Base-by-base conservation (phyloP, 2,329 filamentous ascomycete genomes). In the Coniella vitis region DNA sequence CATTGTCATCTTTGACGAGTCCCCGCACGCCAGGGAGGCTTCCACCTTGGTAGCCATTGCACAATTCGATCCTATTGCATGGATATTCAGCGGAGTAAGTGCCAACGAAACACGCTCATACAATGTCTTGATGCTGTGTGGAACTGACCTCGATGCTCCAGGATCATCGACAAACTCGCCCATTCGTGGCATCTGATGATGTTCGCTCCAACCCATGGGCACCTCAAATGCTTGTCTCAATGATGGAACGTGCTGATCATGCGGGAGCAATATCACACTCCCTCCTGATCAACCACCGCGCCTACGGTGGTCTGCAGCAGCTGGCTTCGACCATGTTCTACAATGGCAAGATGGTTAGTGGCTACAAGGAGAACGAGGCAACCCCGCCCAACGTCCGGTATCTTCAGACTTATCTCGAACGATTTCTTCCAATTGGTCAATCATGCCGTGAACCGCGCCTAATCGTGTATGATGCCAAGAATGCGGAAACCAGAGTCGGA, bases 1-100 rank as follows among this genome's bases (percentile, higher is more conserved):
- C 57, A 83, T 95, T 55, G 80, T 93, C 0, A 90, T 95, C 60
- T 87, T 94, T 54, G 89, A 90, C 38, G 88, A 94, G 62, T 68
- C 69, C 0, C 68, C 70, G 0, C 71, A 75, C 38, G 69, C 69
- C 0, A 59, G 71, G 14, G 72, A 75, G 54, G 58, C 74, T 0
- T 72, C 71, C 0, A 69, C 67, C 0, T 55, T 75, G 16, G 72
- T 75, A 1, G 62, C 71, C 0, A 58, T 75, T 17, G 70, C 70
- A 0, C 68, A 65, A 22, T 73, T 67, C 40, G 61, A 63, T 2
- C 70, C 71, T 0, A 52, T 63, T 2, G 66, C 63, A 0, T 74
- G 70, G 69, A 68, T 75, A 2, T 66, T 72, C 39, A 69, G 69
- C 0, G 72, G 72, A 1, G 72, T 52, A 25, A 48, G 45, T 41